These are phyloP conservation scores for Penicillium sp. DNA, from an alignment of 2,329 filamentous ascomycete genomes.

Conservation along the genomic window DNA sequence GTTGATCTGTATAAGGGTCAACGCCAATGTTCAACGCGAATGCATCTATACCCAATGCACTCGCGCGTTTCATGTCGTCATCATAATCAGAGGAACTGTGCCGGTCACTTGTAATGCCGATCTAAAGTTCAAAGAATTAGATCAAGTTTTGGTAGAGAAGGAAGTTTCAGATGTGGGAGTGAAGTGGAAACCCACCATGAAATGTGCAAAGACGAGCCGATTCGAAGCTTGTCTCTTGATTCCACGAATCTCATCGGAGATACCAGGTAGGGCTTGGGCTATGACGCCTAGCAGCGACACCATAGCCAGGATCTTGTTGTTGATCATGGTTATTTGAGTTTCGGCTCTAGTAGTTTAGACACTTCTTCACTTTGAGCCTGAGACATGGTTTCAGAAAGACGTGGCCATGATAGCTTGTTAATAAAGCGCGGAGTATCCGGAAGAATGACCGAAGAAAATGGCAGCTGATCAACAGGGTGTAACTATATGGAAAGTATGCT, in stretches of 20 bases:
- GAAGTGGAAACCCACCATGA: constrained; percentile 38
- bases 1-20: constrained; percentile 49
- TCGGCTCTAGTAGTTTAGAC: neutral
- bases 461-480: constrained; percentile 18
- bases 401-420: neutral
- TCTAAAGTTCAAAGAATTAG: constrained; percentile 30
- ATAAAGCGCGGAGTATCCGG: constrained; percentile 1
- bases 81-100: constrained; percentile 52
- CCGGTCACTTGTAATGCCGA: constrained; percentile 51
- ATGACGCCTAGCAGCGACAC: neutral
- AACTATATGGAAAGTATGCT: constrained; percentile 8
- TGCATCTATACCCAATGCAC: constrained; percentile 50
- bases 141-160: too few relatives aligned
- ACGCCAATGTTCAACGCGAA: constrained; percentile 57
- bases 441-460: neutral
- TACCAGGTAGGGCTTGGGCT: constrained; percentile 2
- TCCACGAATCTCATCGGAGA: neutral
- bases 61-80: constrained; percentile 53
- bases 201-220: constrained; percentile 48
- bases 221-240: constrained; percentile 13
- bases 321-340: neutral
- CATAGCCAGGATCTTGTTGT: neutral
- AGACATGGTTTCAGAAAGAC: neutral
- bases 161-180: too few relatives aligned
- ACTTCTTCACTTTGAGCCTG: neutral